These are phyloP conservation scores for Schizochytrium sp. DNA, from an alignment of 108 stramenopile species.

Conservation along the genomic window DNA sequence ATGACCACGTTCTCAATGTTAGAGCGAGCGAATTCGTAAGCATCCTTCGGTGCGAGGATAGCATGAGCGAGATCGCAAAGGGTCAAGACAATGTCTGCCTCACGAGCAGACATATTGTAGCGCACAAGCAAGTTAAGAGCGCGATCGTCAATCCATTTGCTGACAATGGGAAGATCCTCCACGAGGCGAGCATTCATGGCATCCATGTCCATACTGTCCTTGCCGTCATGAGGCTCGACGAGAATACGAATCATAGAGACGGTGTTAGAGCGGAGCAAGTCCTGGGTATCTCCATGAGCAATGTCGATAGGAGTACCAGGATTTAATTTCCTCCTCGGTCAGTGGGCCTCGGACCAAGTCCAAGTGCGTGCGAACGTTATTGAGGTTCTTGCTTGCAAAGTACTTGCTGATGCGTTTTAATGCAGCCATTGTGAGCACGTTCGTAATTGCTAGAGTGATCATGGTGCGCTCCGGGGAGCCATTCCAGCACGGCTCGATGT, in stretches of 20 bases:
- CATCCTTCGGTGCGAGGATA: slow-evolving; percentile 64
- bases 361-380: slow-evolving; percentile 88
- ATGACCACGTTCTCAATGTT: slow-evolving; percentile 59
- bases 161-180: slow-evolving; percentile 81
- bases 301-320: neutral
- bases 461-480: slow-evolving; percentile 68
- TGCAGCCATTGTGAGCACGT: slow-evolving; percentile 86
- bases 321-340: slow-evolving; percentile 90
- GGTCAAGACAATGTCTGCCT: slow-evolving; percentile 82
- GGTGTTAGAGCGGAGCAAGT: slow-evolving; percentile 41
- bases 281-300: neutral
- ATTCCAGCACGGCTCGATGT: slow-evolving; percentile 83
- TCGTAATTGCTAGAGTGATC: slow-evolving; percentile 83
- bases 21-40: slow-evolving; percentile 34
- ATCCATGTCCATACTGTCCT: neutral
- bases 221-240: slow-evolving; percentile 74
- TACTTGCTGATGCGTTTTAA: slow-evolving; percentile 84
- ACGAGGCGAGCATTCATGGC: slow-evolving; percentile 62
- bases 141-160: slow-evolving; percentile 90
- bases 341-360: slow-evolving; percentile 80
- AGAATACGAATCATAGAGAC: slow-evolving; percentile 88
- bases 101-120: slow-evolving; percentile 31
- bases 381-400: slow-evolving; percentile 85
- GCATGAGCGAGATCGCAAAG: slow-evolving; percentile 22
- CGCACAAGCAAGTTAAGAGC: slow-evolving; percentile 70